These are phyloP conservation scores for Rubus idaeus DNA, from an alignment of 306 rosid species.

Conservation along the genomic window DNA sequence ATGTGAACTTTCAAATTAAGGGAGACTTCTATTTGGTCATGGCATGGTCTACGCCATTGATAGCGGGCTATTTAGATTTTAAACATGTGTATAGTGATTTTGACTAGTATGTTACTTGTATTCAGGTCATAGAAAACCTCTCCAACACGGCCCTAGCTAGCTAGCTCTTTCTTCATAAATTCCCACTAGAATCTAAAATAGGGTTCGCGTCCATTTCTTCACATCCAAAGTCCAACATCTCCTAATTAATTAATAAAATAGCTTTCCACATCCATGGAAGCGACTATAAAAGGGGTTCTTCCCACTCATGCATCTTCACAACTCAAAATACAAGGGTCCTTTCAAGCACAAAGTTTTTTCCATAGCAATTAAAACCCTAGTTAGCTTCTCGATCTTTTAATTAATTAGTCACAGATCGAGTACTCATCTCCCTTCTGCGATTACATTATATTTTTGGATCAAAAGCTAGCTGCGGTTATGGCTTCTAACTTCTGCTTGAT, in stretches of 20 bases:
- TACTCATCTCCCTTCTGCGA: background rate
- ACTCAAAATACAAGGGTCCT: background rate
- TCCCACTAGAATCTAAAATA: conserved; percentile 16
- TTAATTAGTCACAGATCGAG: too few species aligned
- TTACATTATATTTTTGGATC: background rate
- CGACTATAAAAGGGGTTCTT: conserved; percentile 4
- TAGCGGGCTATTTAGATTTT: conserved; percentile 28
- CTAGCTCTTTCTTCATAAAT: background rate
- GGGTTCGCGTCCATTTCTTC: conserved; percentile 12
- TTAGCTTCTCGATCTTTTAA: background rate
- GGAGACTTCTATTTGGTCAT: background rate
- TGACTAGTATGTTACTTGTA: conserved; percentile 6
- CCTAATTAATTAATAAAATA: background rate
- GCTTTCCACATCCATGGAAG: background rate
- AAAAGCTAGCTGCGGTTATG: conserved; percentile 21
- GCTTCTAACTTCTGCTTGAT: conserved; percentile 43
- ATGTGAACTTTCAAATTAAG: background rate
- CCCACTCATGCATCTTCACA: conserved; percentile 8
- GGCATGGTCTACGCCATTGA: conserved; percentile 39
- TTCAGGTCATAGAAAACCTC: background rate
- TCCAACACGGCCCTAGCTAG: background rate
- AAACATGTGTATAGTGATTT: background rate
- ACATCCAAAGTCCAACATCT: conserved; percentile 13
- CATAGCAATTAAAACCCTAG: background rate
- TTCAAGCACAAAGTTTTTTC: background rate